phyloP scores from a whole-genome alignment of 106 monocot species.

The Triglochin maritima region DNA sequence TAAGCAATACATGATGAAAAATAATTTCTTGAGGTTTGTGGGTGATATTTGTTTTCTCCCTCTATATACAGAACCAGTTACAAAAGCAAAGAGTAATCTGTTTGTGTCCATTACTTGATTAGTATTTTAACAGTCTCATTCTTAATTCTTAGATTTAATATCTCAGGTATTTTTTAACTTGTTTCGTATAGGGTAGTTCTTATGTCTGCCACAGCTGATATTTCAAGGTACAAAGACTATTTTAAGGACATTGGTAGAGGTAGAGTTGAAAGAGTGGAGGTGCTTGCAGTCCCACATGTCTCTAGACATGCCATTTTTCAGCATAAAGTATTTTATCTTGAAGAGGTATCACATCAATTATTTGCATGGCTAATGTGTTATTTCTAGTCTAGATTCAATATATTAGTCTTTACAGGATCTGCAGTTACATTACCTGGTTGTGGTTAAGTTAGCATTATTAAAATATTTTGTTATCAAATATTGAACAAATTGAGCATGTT shows the following conservation, averaged over 20 bases:
- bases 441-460: too few relatives aligned
- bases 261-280: conserved; percentile 87
- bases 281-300: conserved; percentile 64
- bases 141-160: too few relatives aligned
- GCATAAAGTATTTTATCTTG: conserved; percentile 60
- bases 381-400: too few relatives aligned
- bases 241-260: conserved; percentile 65
- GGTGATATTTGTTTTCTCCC: not conserved
- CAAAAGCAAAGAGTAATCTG: too few relatives aligned
- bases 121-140: too few relatives aligned
- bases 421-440: too few relatives aligned
- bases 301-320: conserved; percentile 41
- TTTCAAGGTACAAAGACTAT: conserved; percentile 67
- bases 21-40: conserved; percentile 46
- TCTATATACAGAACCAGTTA: too few relatives aligned
- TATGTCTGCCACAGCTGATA: conserved; percentile 92
- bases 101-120: too few relatives aligned
- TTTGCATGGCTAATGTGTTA: too few relatives aligned
- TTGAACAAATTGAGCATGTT: too few relatives aligned
- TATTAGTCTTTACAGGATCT: too few relatives aligned
- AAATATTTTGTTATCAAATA: too few relatives aligned
- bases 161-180: not conserved
- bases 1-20: conserved; percentile 76
- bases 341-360: conserved; percentile 30
- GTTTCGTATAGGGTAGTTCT: conserved; percentile 42